These are phyloP conservation scores for Penicillium goetzii DNA, from an alignment of 495 filamentous ascomycete genomes.

Conservation along the genomic window DNA sequence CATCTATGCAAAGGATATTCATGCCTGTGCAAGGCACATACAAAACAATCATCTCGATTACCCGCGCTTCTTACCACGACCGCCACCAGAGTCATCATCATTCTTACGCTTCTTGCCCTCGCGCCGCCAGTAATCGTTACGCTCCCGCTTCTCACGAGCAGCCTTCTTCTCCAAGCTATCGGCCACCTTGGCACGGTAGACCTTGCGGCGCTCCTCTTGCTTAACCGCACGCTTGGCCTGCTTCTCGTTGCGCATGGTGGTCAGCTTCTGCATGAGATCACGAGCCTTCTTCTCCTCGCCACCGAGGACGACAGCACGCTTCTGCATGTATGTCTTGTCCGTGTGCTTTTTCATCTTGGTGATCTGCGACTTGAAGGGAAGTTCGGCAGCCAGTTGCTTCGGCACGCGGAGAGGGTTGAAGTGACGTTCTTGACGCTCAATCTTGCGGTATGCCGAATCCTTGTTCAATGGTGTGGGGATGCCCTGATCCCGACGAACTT, in stretches of 20 bases:
- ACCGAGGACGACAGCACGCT: constrained; percentile 83
- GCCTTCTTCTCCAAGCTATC: constrained; percentile 80
- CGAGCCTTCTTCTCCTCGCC: constrained; percentile 87
- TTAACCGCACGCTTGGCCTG: constrained; percentile 74
- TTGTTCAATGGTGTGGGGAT: constrained; percentile 76
- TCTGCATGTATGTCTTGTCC: constrained; percentile 88
- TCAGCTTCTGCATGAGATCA: constrained; percentile 91
- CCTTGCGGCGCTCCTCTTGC: constrained; percentile 81
- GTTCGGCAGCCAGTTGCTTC: constrained; percentile 75
- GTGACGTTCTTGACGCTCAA: constrained; percentile 79
- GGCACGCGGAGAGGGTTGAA: constrained; percentile 96
- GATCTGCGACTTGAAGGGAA: constrained; percentile 94
- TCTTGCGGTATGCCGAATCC: constrained; percentile 79
- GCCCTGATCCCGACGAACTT: constrained; percentile 77
- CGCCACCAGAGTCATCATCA: constrained; percentile 62
- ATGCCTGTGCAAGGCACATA: constrained; percentile 25
- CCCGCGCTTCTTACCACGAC: constrained; percentile 68
- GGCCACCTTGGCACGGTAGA: constrained; percentile 77
- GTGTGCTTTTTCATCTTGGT: constrained; percentile 75
- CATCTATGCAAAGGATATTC: constrained; percentile 30
- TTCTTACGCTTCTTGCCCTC: constrained; percentile 93
- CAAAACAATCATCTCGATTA: constrained; percentile 32
- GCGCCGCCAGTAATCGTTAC: constrained; percentile 86
- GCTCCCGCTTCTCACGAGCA: constrained; percentile 85
- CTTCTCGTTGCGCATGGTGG: constrained; percentile 89